Evolutionary conservation across 2,329 filamentous ascomycete species (phyloP).

Genomic region (Sclerotinia spermophila): DNA sequence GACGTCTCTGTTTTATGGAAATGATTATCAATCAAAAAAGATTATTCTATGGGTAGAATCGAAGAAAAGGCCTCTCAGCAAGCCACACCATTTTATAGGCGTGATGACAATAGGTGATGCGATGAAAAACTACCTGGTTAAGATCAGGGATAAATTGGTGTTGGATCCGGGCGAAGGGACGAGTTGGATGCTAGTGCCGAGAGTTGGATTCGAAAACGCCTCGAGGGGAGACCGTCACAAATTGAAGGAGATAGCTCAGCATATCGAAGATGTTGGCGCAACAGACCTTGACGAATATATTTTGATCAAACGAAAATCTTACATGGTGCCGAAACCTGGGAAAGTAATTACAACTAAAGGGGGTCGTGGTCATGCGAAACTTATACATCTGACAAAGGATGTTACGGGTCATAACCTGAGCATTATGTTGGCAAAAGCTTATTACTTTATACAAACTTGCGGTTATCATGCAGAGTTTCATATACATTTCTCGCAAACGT

Average conservation of each 20-base stretch:
- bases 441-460: not conserved
- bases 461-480: not conserved
- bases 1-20: not conserved
- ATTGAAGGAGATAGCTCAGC: not conserved
- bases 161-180: not conserved
- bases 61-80: not conserved
- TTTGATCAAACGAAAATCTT: conserved; percentile 8
- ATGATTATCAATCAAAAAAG: not conserved
- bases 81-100: not conserved
- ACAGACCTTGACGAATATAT: not conserved
- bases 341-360: not conserved
- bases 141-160: not conserved
- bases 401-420: not conserved
- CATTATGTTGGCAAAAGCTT: not conserved
- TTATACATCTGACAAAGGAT: not conserved
- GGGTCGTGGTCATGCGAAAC: conserved; percentile 1
- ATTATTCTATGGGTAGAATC: conserved; percentile 3
- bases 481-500: not conserved
- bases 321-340: conserved; percentile 6
- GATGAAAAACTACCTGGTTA: not conserved
- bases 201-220: not conserved
- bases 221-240: not conserved
- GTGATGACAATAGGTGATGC: not conserved
- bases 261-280: not conserved
- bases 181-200: conserved; percentile 11